Evolutionary conservation across 768 basidiomycete genomes (phyloP), one percentile per base, ranked within the genome.

Genomic region (Lentinula lateritia): DNA sequence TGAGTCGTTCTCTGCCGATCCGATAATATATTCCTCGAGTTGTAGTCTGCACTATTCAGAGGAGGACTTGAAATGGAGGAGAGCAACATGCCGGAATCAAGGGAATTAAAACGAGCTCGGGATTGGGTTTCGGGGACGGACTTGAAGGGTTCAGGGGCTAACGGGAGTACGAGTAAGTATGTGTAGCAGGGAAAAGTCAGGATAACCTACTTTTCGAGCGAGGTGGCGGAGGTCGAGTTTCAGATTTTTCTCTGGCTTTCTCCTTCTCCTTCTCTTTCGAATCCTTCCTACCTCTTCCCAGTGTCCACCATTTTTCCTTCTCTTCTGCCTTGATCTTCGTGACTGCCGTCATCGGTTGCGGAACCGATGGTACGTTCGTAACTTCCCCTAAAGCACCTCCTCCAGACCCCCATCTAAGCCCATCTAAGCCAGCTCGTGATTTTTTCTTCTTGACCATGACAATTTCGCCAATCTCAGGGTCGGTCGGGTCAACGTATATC

Each of bases 391-490:
- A 63, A 6, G 76, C 70, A 9, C 74, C 61, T 34, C 61, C 53
- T 35, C 45, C 53, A 60, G 38, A 32, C 69, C 73, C 82, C 74
- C 87, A 88, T 71, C 80, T 50, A 73, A 82, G 74, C 73, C 81
- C 84, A 66, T 88, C 81, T 62, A 92, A 69, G 1, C 73, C 86
- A 0, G 77, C 77, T 0, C 90, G 74, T 0, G 83, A 84, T 66
- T 88, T 90, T 76, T 86, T 86, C 81, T 89, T 90, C 80, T 87
- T 89, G 41, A 92, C 84, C 70, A 92, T 78, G 20, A 89, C 69
- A 18, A 91, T 83, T 64, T 90, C 88, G 6, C 82, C 87, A 39
- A 86, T 75, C 20, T 89, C 88, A 0, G 84, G 82, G 23, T 80
- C 74, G 0, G 79, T 73, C 1, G 86, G 83, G 64, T 91, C 90